Evolutionary conservation across 345 rosid species (phyloP), one percentile per base, ranked within the genome.

Genomic region (Cardiospermum halicacabum): DNA sequence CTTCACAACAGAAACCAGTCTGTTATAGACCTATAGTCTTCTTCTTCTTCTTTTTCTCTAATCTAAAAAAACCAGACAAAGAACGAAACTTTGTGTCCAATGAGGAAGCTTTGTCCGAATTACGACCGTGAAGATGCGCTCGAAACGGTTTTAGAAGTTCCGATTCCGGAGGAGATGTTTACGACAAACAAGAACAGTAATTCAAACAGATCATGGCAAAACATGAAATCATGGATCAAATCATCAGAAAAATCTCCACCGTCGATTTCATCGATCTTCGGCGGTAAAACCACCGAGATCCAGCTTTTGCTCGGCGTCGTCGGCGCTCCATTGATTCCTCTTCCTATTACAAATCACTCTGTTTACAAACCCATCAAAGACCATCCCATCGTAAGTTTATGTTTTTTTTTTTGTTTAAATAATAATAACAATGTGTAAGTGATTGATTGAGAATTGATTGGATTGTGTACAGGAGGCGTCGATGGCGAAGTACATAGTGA

Each of bases 101-200:
- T 94, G 99, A 91, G 99, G 86, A 94, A 81, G 76, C 82, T 94
- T 36, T 91, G 97, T 78, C 96, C 99, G 0, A 94, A 94, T 69
- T 80, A 74, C 24, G 92, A 86, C 67, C 76, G 85, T 7, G 96
- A 89, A 56, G 97, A 90, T 63, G 92, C 91, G 31, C 78, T 94
- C 67, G 99, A 91, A n/a, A 94, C 99, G 5, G 99, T 94, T 4
- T 85, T 94, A 2, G 99, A 94, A 77, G 97, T 94, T 43, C 99
- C 97, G 0, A 85, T 94, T 60, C 99, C 99, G 0, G 99, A 94
- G 67, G 97, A 91, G 72, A 75, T 88, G 81, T 94, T 90, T 67
- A 59, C 76, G 21, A 55, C 72, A 0, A 66, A 37, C 62, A 80
- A 78, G 54, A 70, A 42, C 56, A 69, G 8, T 4, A 66, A 72